phyloP scores from a whole-genome alignment of 345 rosid species.

The Salix arbutifolia region DNA sequence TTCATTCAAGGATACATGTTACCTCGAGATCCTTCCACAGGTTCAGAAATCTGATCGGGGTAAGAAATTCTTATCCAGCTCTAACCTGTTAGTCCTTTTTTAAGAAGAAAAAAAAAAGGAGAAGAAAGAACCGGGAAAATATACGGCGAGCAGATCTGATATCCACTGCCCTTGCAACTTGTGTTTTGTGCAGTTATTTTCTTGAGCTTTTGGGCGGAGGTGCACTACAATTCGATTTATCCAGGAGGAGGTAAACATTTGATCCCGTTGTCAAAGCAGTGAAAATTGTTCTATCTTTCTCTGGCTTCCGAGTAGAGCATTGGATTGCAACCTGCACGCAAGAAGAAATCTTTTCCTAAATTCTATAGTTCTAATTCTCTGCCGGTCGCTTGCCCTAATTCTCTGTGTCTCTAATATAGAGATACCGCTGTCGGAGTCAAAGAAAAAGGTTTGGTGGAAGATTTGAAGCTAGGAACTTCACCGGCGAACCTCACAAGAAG shows the following conservation, averaged over 20 bases:
- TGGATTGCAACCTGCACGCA: too few species aligned
- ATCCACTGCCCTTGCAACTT: background rate
- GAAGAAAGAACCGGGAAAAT: background rate
- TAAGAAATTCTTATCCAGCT: conserved; percentile 18
- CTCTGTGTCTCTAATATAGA: conserved; percentile 21
- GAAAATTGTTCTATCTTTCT: background rate
- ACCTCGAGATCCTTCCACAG: conserved; percentile 78
- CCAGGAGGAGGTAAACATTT: conserved; percentile 68
- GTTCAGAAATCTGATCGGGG: conserved; percentile 63
- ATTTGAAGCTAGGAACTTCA: conserved; percentile 16
- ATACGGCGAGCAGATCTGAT: background rate
- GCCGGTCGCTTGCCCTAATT: background rate
- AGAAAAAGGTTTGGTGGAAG: conserved; percentile 46
- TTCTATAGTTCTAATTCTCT: background rate
- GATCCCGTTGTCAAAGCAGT: background rate
- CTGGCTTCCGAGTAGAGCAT: background rate
- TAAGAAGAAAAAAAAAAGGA: background rate
- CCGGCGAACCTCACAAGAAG: background rate
- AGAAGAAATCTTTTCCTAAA: too few species aligned
- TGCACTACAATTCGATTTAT: conserved; percentile 92
- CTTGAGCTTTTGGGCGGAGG: conserved; percentile 97
- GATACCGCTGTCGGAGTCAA: conserved; percentile 23
- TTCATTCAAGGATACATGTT: conserved; percentile 90
- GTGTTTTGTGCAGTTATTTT: conserved; percentile 53
- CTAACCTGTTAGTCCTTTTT: background rate